These are phyloP conservation scores for Lunasporangiospora selenospora DNA, from an alignment of 192 early-diverging fungal species.

Conservation along the genomic window DNA sequence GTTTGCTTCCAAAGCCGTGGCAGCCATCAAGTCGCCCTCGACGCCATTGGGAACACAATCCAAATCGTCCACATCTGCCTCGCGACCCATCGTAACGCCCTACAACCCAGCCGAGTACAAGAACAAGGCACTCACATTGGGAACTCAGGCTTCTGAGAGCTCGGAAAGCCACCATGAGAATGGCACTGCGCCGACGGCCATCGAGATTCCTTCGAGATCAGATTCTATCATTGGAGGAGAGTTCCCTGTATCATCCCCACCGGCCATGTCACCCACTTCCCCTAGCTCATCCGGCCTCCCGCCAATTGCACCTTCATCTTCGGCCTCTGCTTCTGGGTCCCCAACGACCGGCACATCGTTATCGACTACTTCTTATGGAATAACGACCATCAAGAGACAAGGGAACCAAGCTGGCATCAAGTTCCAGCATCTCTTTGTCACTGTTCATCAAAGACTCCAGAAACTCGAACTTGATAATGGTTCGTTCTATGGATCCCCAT, in stretches of 20 bases:
- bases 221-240: too few relatives aligned
- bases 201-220: too few relatives aligned
- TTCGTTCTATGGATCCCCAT: constrained; percentile 23
- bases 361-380: constrained; percentile 16
- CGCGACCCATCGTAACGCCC: constrained; percentile 34
- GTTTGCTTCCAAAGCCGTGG: constrained; percentile 42
- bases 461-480: constrained; percentile 39
- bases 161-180: too few relatives aligned
- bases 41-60: too few relatives aligned
- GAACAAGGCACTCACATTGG: constrained; percentile 32
- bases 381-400: constrained; percentile 21
- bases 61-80: neutral
- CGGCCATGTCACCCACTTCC: neutral
- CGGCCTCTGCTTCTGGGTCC: neutral
- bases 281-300: neutral
- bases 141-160: too few relatives aligned
- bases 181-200: too few relatives aligned
- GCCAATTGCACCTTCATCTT: neutral
- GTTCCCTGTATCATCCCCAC: constrained; percentile 3
- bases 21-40: constrained; percentile 33
- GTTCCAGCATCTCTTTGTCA: constrained; percentile 42
- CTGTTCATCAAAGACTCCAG: constrained; percentile 42
- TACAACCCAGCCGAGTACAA: constrained; percentile 43
- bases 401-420: constrained; percentile 46
- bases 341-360: too few relatives aligned